Evolutionary conservation across 495 filamentous ascomycete species (phyloP).

Genomic region (Penicillium silybi): DNA sequence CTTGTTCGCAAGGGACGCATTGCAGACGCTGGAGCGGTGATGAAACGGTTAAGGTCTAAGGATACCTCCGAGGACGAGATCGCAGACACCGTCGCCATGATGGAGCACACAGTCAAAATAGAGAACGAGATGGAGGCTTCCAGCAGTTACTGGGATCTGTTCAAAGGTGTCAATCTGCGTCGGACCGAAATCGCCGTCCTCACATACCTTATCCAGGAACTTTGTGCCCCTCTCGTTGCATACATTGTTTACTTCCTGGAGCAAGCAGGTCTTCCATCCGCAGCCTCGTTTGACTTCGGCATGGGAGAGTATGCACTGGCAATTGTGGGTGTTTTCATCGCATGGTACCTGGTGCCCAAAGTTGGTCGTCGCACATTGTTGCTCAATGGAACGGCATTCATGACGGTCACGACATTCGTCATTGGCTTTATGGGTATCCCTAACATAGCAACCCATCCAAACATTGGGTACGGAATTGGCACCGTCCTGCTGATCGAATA

Average conservation of each 20-base stretch:
- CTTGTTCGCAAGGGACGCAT: constrained; percentile 58
- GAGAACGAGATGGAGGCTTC: constrained; percentile 57
- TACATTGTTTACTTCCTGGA: constrained; percentile 68
- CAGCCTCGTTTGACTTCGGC: constrained; percentile 57
- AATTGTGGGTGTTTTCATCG: constrained; percentile 57
- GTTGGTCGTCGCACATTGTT: constrained; percentile 66
- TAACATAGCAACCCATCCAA: constrained; percentile 36
- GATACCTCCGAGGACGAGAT: constrained; percentile 52
- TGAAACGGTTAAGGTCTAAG: constrained; percentile 54
- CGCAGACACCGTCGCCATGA: constrained; percentile 67
- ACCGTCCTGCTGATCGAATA: constrained; percentile 61
- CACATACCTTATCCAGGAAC: constrained; percentile 67
- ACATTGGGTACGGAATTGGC: constrained; percentile 29
- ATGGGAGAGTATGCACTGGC: constrained; percentile 63
- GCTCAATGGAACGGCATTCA: constrained; percentile 53
- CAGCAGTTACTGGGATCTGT: constrained; percentile 60
- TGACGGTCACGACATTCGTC: constrained; percentile 56
- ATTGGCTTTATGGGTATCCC: constrained; percentile 59
- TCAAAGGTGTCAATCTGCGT: constrained; percentile 61
- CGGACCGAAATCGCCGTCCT: constrained; percentile 65
- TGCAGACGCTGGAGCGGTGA: constrained; percentile 54
- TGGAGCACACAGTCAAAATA: constrained; percentile 66
- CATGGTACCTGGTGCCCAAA: constrained; percentile 62
- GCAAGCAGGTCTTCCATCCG: constrained; percentile 55
- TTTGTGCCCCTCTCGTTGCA: constrained; percentile 64